phyloP scores from a whole-genome alignment of 257 asterid genomes.

The Catharanthus roseus region DNA sequence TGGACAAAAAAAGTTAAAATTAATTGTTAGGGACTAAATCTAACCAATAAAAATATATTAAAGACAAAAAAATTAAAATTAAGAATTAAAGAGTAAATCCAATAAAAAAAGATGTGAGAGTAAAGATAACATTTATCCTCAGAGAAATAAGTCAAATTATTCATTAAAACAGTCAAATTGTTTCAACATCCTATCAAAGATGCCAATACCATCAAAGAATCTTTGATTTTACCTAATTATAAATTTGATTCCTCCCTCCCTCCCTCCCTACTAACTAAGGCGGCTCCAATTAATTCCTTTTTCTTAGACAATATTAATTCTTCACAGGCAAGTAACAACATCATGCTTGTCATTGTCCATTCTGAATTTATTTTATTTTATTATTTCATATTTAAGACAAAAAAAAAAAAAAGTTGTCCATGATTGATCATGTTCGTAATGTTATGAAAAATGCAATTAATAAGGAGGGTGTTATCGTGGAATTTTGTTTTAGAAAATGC shows the following conservation, averaged over 20 bases:
- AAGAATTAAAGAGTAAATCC: too few relatives aligned
- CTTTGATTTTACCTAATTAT: neutral
- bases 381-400: neutral
- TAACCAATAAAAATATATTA: too few relatives aligned
- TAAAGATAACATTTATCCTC: too few relatives aligned
- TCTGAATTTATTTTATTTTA: neutral
- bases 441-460: neutral
- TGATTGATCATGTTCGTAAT: neutral
- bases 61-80: too few relatives aligned
- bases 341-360: constrained; percentile 14
- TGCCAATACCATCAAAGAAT: constrained; percentile 11
- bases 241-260: neutral
- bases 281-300: constrained; percentile 17
- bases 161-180: neutral
- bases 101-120: too few relatives aligned
- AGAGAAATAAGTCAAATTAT: too few relatives aligned
- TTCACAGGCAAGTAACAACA: constrained; percentile 3
- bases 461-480: neutral
- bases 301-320: constrained; percentile 1
- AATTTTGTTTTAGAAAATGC: constrained; percentile 5
- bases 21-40: too few relatives aligned
- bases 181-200: constrained; percentile 12
- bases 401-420: neutral
- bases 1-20: too few relatives aligned
- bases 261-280: neutral